Percentiles rank a stretch among this genome's conserved stretches.
Evolutionary conservation across 2,329 filamentous ascomycete species (phyloP).

Genomic region (Fulvia fulva): DNA sequence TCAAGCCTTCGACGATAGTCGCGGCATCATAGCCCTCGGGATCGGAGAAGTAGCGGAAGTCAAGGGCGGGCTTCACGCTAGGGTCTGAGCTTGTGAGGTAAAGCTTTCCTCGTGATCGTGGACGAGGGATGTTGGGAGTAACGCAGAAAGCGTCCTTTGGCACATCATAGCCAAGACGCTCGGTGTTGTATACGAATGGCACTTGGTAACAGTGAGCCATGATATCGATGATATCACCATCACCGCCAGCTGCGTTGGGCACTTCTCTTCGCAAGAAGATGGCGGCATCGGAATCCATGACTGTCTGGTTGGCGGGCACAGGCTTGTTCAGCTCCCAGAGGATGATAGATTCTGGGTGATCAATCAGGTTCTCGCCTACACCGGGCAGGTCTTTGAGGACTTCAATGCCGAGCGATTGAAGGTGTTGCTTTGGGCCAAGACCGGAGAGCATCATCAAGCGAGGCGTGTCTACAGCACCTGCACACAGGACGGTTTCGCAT

Average conservation of each 20-base stretch:
- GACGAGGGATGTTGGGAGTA: slow-evolving; percentile 85
- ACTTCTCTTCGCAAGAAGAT: slow-evolving; percentile 80
- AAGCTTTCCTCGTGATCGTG: slow-evolving; percentile 70
- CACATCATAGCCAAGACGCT: slow-evolving; percentile 67
- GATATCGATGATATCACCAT: slow-evolving; percentile 74
- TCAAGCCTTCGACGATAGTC: slow-evolving; percentile 72
- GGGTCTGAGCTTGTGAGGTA: slow-evolving; percentile 75
- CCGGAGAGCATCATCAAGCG: slow-evolving; percentile 56
- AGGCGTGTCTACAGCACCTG: slow-evolving; percentile 77
- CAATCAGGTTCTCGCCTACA: slow-evolving; percentile 61
- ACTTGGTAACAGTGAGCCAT: slow-evolving; percentile 99
- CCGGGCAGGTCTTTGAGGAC: slow-evolving; percentile 58
- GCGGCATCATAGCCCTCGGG: slow-evolving; percentile 80
- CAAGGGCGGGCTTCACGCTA: slow-evolving; percentile 72
- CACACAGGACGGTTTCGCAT: slow-evolving; percentile 73
- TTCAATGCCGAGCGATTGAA: slow-evolving; percentile 46
- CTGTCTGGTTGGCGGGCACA: slow-evolving; percentile 74
- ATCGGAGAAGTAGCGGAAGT: slow-evolving; percentile 88
- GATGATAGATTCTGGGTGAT: slow-evolving; percentile 64
- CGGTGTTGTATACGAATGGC: slow-evolving; percentile 82
- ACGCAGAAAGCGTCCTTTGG: slow-evolving; percentile 82
- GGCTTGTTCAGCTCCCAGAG: slow-evolving; percentile 77
- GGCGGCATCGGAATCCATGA: slow-evolving; percentile 86
- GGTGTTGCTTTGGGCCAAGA: slow-evolving; percentile 47
- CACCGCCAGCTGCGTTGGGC: slow-evolving; percentile 63